phyloP scores from a whole-genome alignment of 2,329 filamentous ascomycete species.

The Colletotrichum cereale region DNA sequence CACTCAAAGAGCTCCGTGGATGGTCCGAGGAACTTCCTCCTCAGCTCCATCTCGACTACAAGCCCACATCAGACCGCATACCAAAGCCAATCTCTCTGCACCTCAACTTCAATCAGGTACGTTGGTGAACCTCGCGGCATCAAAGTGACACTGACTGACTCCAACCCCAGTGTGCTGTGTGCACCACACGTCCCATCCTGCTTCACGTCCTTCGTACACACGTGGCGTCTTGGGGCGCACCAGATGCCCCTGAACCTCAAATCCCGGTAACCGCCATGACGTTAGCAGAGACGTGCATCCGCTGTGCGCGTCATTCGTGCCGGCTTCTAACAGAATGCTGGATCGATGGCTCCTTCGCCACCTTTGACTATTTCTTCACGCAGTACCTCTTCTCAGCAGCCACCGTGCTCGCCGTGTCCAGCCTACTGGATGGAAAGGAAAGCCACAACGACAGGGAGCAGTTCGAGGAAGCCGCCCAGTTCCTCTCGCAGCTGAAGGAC shows the following conservation, averaged over 20 bases:
- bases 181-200: constrained; percentile 51
- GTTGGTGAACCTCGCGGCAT: rapidly evolving
- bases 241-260: constrained; percentile 41
- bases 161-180: constrained; percentile 47
- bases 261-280: constrained; percentile 51
- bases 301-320: constrained; percentile 59
- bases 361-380: constrained; percentile 60
- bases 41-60: constrained; percentile 48
- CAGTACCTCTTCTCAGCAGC: constrained; percentile 62
- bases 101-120: constrained; percentile 47
- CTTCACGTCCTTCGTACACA: constrained; percentile 50
- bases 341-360: constrained; percentile 60
- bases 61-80: constrained; percentile 37
- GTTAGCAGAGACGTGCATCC: constrained; percentile 58
- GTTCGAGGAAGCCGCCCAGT: constrained; percentile 53
- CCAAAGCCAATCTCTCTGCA: constrained; percentile 51
- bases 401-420: constrained; percentile 59
- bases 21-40: constrained; percentile 50
- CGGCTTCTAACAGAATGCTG: constrained; percentile 57
- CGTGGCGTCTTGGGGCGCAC: constrained; percentile 43
- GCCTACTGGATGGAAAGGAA: constrained; percentile 49
- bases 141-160: rapidly evolving
- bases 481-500: constrained; percentile 53
- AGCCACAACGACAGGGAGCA: constrained; percentile 53
- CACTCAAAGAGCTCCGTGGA: constrained; percentile 46